Percentiles rank a stretch among this genome's conserved stretches.
These are phyloP conservation scores for Podospora sp. DNA, from an alignment of 495 filamentous ascomycete species.

Conservation along the genomic window DNA sequence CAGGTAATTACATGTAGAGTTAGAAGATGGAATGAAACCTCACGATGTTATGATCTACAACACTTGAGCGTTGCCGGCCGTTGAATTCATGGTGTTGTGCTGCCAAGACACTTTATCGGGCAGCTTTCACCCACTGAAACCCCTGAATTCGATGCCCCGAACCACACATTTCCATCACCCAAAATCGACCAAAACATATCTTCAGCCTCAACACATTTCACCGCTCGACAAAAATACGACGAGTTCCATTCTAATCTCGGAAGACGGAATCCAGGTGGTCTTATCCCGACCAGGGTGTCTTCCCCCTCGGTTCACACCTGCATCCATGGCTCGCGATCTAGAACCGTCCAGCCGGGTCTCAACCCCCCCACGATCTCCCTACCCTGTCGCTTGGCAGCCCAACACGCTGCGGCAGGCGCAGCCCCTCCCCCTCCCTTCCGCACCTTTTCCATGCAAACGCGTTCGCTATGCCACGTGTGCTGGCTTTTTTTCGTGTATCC, in stretches of 20 bases:
- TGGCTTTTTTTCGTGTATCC: background rate
- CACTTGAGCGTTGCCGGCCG: background rate
- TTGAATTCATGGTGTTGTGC: background rate
- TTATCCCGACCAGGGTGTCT: background rate
- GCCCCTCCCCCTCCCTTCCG: background rate
- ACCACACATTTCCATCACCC: background rate
- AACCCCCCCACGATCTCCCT: background rate
- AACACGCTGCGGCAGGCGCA: background rate
- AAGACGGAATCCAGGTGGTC: conserved; percentile 2
- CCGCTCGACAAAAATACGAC: background rate
- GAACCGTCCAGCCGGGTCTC: conserved; percentile 9
- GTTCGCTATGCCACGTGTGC: background rate
- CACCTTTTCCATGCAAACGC: background rate
- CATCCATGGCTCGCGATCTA: conserved; percentile 7
- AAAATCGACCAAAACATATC: background rate
- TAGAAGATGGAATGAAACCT: background rate
- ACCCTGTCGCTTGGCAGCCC: background rate
- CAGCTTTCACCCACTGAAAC: background rate
- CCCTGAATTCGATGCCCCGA: too few species aligned
- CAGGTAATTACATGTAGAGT: too few species aligned
- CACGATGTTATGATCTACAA: background rate
- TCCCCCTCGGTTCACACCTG: background rate
- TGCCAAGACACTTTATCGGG: background rate
- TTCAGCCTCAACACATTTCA: background rate
- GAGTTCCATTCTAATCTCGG: background rate